phyloP scores from a whole-genome alignment of 805 yeast genomes.

The Wickerhamomyces chaumierensis region DNA sequence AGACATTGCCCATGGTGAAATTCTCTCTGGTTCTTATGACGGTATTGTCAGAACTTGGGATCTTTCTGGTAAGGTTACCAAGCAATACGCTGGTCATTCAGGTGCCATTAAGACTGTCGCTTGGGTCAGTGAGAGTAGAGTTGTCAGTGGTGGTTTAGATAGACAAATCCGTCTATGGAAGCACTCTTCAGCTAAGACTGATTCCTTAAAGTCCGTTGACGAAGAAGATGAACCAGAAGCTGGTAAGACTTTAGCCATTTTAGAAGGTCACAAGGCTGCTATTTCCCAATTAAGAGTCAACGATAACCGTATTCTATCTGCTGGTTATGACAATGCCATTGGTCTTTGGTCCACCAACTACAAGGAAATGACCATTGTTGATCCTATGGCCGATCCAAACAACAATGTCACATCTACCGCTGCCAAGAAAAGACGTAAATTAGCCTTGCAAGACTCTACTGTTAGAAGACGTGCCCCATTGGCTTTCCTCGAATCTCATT shows the following conservation, averaged over 20 bases:
- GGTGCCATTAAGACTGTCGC: slow-evolving; percentile 77
- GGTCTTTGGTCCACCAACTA: slow-evolving; percentile 85
- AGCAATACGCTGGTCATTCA: slow-evolving; percentile 79
- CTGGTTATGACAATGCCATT: slow-evolving; percentile 67
- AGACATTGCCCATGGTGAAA: slow-evolving; percentile 33
- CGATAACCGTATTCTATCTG: slow-evolving; percentile 64
- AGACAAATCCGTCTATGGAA: slow-evolving; percentile 86
- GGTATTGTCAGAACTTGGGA: slow-evolving; percentile 90
- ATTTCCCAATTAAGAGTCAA: slow-evolving; percentile 57
- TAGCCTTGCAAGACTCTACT: slow-evolving; percentile 66
- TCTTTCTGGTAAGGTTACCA: slow-evolving; percentile 65
- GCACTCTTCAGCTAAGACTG: slow-evolving; percentile 30
- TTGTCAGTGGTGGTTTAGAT: slow-evolving; percentile 83
- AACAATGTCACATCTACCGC: slow-evolving; percentile 55
- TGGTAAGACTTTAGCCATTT: slow-evolving; percentile 71
- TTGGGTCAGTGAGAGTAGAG: slow-evolving; percentile 65
- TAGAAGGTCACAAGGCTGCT: slow-evolving; percentile 85
- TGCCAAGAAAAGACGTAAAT: slow-evolving; percentile 77
- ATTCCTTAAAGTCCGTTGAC: slow-evolving; percentile 9
- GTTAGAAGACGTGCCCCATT: slow-evolving; percentile 77
- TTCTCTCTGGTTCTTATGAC: slow-evolving; percentile 86
- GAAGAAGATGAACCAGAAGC: slow-evolving; percentile 39
- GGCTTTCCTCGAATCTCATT: slow-evolving; percentile 68
- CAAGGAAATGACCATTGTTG: slow-evolving; percentile 69
- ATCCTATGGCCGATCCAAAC: slow-evolving; percentile 32